phyloP scores from a whole-genome alignment of 176 grass and related monocot genomes.

The Lolium perenne region DNA sequence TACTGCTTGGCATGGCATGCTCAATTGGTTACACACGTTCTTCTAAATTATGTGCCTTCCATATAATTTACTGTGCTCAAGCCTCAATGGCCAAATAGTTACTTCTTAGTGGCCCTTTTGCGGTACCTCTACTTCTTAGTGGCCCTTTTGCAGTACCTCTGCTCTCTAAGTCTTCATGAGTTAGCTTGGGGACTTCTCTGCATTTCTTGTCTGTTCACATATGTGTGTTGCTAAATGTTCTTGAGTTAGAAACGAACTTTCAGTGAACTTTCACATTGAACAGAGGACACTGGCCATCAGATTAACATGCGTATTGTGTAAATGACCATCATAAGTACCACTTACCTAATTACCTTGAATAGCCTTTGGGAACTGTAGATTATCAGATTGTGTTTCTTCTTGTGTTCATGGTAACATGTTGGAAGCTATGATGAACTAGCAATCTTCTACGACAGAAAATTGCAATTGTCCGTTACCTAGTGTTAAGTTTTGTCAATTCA shows the following conservation, averaged over 20 bases:
- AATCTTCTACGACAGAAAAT: not conserved
- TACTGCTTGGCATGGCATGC: constrained; percentile 43
- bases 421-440: not conserved
- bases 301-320: not conserved
- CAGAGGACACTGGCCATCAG: constrained; percentile 4
- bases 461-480: not conserved
- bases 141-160: not conserved
- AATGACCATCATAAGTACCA: not conserved
- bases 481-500: not conserved
- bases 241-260: not conserved
- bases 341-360: not conserved
- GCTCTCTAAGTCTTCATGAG: constrained; percentile 8
- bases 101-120: not conserved
- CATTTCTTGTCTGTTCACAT: constrained; percentile 17
- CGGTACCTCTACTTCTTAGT: not conserved
- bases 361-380: constrained; percentile 8
- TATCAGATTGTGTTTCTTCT: not conserved
- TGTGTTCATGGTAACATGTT: constrained; percentile 8
- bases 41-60: constrained; percentile 39
- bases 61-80: constrained; percentile 44
- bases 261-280: not conserved
- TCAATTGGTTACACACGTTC: constrained; percentile 36
- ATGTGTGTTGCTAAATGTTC: constrained; percentile 28
- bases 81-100: not conserved
- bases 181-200: constrained; percentile 1